Conservation (phyloP, 2,329 filamentous ascomycete genomes). For the Penicillium sp. region DNA sequence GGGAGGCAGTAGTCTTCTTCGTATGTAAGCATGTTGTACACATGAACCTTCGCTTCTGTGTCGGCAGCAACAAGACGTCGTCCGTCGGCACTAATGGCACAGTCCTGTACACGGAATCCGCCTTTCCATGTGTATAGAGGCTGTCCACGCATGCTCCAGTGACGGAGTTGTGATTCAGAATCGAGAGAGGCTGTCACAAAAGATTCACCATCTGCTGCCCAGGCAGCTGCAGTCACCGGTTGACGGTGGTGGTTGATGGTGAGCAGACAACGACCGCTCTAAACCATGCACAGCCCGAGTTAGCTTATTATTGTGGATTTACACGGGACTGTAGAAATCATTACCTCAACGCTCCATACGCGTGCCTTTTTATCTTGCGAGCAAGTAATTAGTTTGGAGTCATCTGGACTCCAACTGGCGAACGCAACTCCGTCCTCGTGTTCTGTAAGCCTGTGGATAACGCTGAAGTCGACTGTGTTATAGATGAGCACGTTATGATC, state of each 20-base stretch:
- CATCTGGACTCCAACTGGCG: slow-evolving; percentile 88
- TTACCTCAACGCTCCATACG: slow-evolving; percentile 70
- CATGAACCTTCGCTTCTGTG: slow-evolving; percentile 65
- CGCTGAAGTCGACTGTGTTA: slow-evolving; percentile 67
- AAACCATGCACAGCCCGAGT: slow-evolving; percentile 8
- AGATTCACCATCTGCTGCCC: slow-evolving; percentile 72
- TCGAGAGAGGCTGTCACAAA: slow-evolving; percentile 81
- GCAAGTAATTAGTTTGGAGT: slow-evolving; percentile 80
- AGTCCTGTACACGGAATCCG: slow-evolving; percentile 74
- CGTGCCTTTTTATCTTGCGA: slow-evolving; percentile 69
- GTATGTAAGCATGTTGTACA: slow-evolving; percentile 76
- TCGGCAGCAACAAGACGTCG: slow-evolving; percentile 76
- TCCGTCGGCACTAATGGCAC: slow-evolving; percentile 79
- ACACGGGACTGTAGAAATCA: background rate
- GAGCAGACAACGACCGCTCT: slow-evolving; percentile 64
- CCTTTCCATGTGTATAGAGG: slow-evolving; percentile 64
- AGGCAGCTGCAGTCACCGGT: slow-evolving; percentile 85
- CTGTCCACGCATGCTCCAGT: slow-evolving; percentile 66
- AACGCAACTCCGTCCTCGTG: slow-evolving; percentile 73
- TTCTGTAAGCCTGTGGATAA: slow-evolving; percentile 61
- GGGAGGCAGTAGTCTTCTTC: slow-evolving; percentile 73
- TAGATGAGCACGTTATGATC: slow-evolving; percentile 77
- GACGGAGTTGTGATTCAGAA: slow-evolving; percentile 61
- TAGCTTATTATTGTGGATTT: background rate
- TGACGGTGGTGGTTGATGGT: slow-evolving; percentile 71